Conservation (phyloP, 75 land plant genomes). For the Chamaecyparis obtusa region DNA sequence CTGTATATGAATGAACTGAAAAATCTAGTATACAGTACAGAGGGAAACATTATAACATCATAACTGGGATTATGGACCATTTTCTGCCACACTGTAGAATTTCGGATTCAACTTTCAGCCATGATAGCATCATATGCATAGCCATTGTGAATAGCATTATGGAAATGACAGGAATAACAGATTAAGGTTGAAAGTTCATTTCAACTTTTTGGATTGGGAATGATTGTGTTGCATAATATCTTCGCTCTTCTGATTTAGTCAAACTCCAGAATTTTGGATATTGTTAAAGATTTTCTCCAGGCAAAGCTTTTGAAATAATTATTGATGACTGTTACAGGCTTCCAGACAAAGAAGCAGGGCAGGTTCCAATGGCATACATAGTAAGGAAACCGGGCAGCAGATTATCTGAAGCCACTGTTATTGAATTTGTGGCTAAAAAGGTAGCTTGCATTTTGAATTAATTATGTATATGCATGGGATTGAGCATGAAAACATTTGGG, state of each 20-base stretch:
- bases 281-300: neutral
- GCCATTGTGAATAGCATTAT: no score
- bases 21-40: no score
- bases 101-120: no score
- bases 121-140: no score
- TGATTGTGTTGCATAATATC: neutral
- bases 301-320: neutral
- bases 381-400: constrained; percentile 9
- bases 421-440: constrained; percentile 19
- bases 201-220: neutral
- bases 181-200: neutral
- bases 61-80: no score
- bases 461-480: neutral
- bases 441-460: constrained; percentile 8
- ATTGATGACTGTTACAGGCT: neutral
- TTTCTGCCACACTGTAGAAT: no score
- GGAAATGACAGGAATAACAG: no score
- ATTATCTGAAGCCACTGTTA: constrained; percentile 2
- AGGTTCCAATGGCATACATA: constrained; percentile 26
- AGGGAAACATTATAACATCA: no score
- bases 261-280: neutral
- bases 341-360: constrained; percentile 22
- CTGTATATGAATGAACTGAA: no score
- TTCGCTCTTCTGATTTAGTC: neutral
- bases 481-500: neutral